Evolutionary conservation across 2,329 filamentous ascomycete species (phyloP).

Genomic region (Verticillium klebahnii): DNA sequence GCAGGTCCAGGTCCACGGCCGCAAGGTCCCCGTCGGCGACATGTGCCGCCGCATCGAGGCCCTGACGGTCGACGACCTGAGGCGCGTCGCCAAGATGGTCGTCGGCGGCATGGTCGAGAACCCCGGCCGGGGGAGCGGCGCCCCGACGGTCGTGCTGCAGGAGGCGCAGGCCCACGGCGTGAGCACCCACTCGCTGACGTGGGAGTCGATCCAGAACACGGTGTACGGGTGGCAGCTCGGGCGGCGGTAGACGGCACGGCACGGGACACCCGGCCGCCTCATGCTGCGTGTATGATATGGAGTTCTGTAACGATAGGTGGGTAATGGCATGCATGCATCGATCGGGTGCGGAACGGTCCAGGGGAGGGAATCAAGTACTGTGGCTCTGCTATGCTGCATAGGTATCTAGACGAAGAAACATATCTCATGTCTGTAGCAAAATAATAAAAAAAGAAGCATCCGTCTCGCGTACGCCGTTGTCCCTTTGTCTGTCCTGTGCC

Average conservation of each 20-base stretch:
- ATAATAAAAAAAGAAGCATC: neutral
- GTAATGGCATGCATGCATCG: neutral
- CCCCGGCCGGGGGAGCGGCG: constrained; percentile 71
- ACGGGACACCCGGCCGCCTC: too few relatives aligned
- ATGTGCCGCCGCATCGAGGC: constrained; percentile 87
- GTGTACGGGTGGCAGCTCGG: constrained; percentile 84
- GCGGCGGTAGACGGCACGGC: constrained; percentile 26
- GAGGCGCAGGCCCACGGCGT: constrained; percentile 75
- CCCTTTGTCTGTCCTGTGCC: too few relatives aligned
- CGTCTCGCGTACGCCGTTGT: too few relatives aligned
- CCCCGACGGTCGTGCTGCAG: constrained; percentile 91
- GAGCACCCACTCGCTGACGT: constrained; percentile 64
- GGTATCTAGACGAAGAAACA: neutral
- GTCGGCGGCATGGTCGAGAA: constrained; percentile 76
- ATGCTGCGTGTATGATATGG: neutral
- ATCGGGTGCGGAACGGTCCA: neutral
- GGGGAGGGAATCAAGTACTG: neutral
- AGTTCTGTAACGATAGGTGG: neutral
- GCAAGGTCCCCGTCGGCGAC: constrained; percentile 84
- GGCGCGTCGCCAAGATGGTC: constrained; percentile 73
- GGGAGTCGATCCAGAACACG: constrained; percentile 85
- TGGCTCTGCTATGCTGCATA: neutral
- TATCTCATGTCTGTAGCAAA: neutral
- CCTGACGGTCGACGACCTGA: constrained; percentile 74
- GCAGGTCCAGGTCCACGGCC: constrained; percentile 94